A percentile compares a stretch with the other conserved stretches of the same genome.
Conservation (phyloP, 108 stramenopile species). For the Epipyxis sp. region DNA sequence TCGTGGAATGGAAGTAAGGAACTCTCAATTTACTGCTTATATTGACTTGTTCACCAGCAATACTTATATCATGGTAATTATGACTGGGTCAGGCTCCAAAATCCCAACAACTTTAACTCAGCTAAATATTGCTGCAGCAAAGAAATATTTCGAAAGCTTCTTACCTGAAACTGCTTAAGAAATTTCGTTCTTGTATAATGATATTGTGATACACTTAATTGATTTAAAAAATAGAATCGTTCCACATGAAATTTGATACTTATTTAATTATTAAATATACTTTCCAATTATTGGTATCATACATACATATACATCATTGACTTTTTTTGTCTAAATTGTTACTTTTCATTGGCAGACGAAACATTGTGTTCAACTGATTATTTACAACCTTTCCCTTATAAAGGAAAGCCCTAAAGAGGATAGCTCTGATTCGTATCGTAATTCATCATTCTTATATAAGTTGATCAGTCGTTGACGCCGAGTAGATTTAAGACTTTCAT, state of each 20-base stretch:
- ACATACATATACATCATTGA: too few species aligned
- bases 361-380: too few species aligned
- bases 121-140: constrained; percentile 85
- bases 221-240: too few species aligned
- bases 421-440: not conserved
- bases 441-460: not conserved
- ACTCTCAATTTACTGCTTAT: constrained; percentile 79
- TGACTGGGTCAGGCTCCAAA: constrained; percentile 65
- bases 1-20: constrained; percentile 91
- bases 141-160: constrained; percentile 83
- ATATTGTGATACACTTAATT: too few species aligned
- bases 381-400: not conserved
- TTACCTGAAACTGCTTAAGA: constrained; percentile 74
- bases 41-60: constrained; percentile 92
- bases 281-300: too few species aligned
- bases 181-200: too few species aligned
- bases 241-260: too few species aligned
- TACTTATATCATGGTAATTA: constrained; percentile 98
- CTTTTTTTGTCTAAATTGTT: too few species aligned
- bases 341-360: too few species aligned
- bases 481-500: not conserved
- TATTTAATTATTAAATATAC: too few species aligned
- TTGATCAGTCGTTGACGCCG: not conserved
- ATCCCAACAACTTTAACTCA: constrained; percentile 69
- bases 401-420: not conserved